phyloP scores from a whole-genome alignment of 257 asterid species.

The Dorcoceras hygrometricum region DNA sequence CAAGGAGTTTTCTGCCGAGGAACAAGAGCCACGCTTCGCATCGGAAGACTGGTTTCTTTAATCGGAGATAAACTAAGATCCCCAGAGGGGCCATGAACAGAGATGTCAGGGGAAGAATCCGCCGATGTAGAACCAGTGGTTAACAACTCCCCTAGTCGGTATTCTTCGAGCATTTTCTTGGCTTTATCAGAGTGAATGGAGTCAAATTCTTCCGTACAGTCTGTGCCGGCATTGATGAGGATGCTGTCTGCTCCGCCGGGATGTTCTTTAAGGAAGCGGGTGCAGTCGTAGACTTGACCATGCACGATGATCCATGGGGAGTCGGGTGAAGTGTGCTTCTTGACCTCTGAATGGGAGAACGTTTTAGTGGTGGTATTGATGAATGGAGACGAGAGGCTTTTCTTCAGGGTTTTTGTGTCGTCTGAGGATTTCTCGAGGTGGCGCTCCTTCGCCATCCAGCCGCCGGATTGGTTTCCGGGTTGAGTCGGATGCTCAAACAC shows the following conservation, averaged over 20 bases:
- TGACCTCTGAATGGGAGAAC: conserved; percentile 63
- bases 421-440: conserved; percentile 52
- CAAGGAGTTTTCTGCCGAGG: conserved; percentile 72
- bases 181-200: conserved; percentile 90
- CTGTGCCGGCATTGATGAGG: conserved; percentile 87
- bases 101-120: conserved; percentile 61
- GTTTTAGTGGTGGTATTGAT: conserved; percentile 69
- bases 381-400: conserved; percentile 74
- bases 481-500: conserved; percentile 94
- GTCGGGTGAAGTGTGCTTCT: conserved; percentile 57
- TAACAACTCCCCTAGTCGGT: conserved; percentile 69
- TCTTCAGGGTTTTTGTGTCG: conserved; percentile 47
- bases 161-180: conserved; percentile 65
- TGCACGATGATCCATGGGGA: conserved; percentile 93
- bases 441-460: conserved; percentile 94
- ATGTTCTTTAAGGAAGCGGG: conserved; percentile 74
- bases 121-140: conserved; percentile 65
- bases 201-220: conserved; percentile 91
- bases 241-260: conserved; percentile 95
- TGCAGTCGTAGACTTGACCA: conserved; percentile 80
- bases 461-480: conserved; percentile 83
- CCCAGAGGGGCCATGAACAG: conserved; percentile 65
- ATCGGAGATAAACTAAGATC: conserved; percentile 39
- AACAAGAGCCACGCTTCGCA: conserved; percentile 43
- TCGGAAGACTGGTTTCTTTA: conserved; percentile 37